Base-by-base conservation (phyloP, 2,329 filamentous ascomycete genomes). In the Microdochium paspali region DNA sequence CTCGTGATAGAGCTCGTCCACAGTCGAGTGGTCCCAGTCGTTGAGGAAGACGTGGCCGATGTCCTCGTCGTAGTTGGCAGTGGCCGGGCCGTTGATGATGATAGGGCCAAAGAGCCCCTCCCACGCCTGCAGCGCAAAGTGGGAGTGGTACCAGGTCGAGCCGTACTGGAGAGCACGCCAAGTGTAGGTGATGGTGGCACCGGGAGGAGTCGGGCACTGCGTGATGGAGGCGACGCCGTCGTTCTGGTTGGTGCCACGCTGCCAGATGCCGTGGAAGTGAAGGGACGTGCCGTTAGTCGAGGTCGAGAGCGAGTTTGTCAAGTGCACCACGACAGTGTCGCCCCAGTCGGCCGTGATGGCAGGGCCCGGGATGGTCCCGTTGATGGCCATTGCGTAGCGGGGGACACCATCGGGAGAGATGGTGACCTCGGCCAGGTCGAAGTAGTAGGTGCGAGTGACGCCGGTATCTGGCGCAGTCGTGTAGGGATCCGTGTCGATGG, bases 231-330 rank as follows among this genome's bases (percentile, higher is more conserved):
- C 64, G 3, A 82, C 78, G 47, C 81, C 81, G 53, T 84, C 80
- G 46, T 75, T 66, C 48, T 74, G 65, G 53, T 72, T 75, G 44
- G 68, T 76, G 55, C 71, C 65, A 50, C 72, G 66, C 56, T 84
- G 78, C 6, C 76, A 72, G 28, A 85, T 65, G 21, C 79, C 82
- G 54, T 85, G 80, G 64, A 72, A 84, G 56, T 85, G 81, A 18
- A 84, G 74, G 9, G 70, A 70, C 7, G 79, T 83, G 26, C 79
- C 79, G 51, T 84, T 84, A 51, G 70, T 64, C 62, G 62, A 71
- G 46, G 44, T 66, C 54, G 51, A 42, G 30, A 70, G 49, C 1
- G 58, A 58, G 58, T 82, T 85, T 28, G 65, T 74, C 6, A 84
- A 71, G 46, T 74, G 74, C 12, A 80, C 61, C n/a, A 63, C 57